These are phyloP conservation scores for Picochlorum sp. DNA, from an alignment of 139 green algal genomes.

Conservation along the genomic window DNA sequence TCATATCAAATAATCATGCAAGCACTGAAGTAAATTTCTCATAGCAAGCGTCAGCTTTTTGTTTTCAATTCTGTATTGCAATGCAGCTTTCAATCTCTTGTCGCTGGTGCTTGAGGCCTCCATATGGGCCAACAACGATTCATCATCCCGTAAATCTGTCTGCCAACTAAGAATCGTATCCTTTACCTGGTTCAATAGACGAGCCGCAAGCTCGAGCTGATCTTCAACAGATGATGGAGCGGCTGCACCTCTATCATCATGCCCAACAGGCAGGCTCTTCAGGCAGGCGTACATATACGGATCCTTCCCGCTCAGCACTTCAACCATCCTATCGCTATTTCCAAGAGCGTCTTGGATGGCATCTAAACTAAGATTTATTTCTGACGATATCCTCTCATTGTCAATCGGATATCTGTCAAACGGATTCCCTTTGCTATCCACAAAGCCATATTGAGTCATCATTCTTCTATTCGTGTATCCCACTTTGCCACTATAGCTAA, in stretches of 20 bases:
- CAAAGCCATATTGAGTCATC: conserved; percentile 55
- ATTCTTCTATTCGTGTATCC: conserved; percentile 24
- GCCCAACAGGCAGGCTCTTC: conserved; percentile 23
- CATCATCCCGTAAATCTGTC: conserved; percentile 11
- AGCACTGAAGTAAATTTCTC: background rate
- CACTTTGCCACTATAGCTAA: conserved; percentile 41
- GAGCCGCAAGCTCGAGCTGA: no score
- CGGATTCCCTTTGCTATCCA: conserved; percentile 23
- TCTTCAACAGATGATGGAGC: background rate
- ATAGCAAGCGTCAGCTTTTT: background rate
- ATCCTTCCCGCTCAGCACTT: conserved; percentile 14
- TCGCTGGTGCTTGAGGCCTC: background rate
- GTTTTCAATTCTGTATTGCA: background rate
- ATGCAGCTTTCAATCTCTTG: background rate
- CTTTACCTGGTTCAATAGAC: no score
- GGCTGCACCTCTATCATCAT: conserved; percentile 3
- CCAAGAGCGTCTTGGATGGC: conserved; percentile 25
- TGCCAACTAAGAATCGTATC: no score
- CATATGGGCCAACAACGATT: conserved; percentile 1
- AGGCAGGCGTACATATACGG: conserved; percentile 23
- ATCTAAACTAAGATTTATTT: conserved; percentile 13
- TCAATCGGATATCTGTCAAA: conserved; percentile 26
- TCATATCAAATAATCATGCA: background rate
- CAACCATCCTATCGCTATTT: conserved; percentile 16
- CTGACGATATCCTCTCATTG: background rate